Base-by-base conservation (phyloP, 495 filamentous ascomycete species). In the Hypoxylon fragiforme region DNA sequence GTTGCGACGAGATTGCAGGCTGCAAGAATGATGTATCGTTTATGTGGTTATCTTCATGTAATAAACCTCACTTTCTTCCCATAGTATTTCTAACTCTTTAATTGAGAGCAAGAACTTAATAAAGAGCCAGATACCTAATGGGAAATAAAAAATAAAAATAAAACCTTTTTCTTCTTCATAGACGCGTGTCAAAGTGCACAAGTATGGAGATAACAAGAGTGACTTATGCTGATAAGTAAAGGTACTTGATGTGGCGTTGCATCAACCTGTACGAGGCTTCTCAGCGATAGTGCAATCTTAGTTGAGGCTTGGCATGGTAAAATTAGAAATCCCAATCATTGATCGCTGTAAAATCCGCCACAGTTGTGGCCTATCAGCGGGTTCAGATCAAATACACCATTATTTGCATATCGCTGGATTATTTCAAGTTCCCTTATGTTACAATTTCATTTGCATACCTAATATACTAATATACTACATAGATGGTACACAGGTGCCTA, bases 201-300 rank as follows among this genome's bases (percentile, higher is more conserved):
- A 28, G 24, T n/a, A n/a, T n/a, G n/a, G n/a, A n/a, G n/a, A n/a
- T n/a, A n/a, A n/a, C n/a, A n/a, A n/a, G n/a, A n/a, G n/a, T n/a
- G n/a, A n/a, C n/a, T n/a, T n/a, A n/a, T n/a, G n/a, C n/a, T n/a
- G n/a, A n/a, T n/a, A n/a, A n/a, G n/a, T n/a, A n/a, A n/a, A n/a
- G n/a, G n/a, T n/a, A 15, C 44, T 3, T 36, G 19, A 9, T 57
- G 54, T 50, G 54, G 54, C 54, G 54, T 40, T 15, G 12, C n/a
- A n/a, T n/a, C n/a, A n/a, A n/a, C n/a, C n/a, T n/a, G n/a, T 18
- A 21, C 53, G 56, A 53, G 56, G 56, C 44, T 60, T 53, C 24
- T 32, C 5, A 6, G 39, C 49, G 32, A 31, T 34, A 44, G 5
- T 32, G 32, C 43, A 58, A 59, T 53, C 41, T 53, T 49, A 54